Evolutionary conservation across 2,329 filamentous ascomycete genomes (phyloP).

Genomic region (Ceratocystis huliohia): DNA sequence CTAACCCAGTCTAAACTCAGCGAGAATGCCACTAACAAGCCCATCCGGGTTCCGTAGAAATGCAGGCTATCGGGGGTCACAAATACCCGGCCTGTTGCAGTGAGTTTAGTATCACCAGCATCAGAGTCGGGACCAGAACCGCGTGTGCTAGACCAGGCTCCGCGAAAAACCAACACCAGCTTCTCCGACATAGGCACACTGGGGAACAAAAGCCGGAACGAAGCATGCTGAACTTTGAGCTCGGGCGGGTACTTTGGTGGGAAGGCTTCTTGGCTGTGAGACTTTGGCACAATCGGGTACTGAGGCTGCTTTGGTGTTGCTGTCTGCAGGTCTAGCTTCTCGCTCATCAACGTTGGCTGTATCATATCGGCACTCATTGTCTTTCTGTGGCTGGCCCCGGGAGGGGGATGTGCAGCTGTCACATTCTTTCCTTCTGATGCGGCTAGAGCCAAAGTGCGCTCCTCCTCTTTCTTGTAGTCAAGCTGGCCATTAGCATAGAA

Average conservation of each 20-base stretch:
- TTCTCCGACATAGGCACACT: constrained; percentile 64
- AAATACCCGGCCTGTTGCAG: constrained; percentile 62
- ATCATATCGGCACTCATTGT: constrained; percentile 19
- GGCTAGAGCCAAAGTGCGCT: constrained; percentile 16
- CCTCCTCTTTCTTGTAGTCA: constrained; percentile 20
- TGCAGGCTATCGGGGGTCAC: constrained; percentile 80
- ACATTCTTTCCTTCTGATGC: constrained; percentile 17
- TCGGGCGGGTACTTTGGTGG: constrained; percentile 68
- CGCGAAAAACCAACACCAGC: constrained; percentile 81
- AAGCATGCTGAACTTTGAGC: constrained; percentile 74
- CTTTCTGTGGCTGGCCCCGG: constrained; percentile 21
- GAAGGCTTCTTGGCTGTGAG: constrained; percentile 40
- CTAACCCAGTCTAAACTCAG: constrained; percentile 64
- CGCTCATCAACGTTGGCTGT: constrained; percentile 18
- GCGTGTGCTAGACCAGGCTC: constrained; percentile 57
- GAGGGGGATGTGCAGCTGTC: constrained; percentile 8
- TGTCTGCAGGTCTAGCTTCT: neutral
- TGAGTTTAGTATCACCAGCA: constrained; percentile 30
- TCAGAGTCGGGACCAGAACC: constrained; percentile 29
- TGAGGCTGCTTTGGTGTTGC: neutral
- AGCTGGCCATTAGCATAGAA: constrained; percentile 26
- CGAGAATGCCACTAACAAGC: constrained; percentile 71
- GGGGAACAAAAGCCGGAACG: constrained; percentile 86
- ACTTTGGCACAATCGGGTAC: constrained; percentile 20
- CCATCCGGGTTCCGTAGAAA: constrained; percentile 92